Base-by-base conservation (phyloP, 2,329 filamentous ascomycete species). In the Aureobasidium sp. region DNA sequence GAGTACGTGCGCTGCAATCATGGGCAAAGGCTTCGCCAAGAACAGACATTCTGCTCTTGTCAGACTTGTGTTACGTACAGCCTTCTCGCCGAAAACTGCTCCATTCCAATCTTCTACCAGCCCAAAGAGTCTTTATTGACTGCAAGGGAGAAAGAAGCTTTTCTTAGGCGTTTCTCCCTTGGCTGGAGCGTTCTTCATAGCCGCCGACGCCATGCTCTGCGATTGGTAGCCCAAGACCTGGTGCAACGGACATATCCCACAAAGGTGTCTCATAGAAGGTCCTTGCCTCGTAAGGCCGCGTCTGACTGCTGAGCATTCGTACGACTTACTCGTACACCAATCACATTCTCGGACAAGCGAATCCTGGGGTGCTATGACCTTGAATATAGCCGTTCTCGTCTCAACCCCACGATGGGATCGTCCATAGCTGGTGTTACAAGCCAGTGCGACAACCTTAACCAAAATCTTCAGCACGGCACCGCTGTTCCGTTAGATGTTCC, bases 381-480 rank as follows among this genome's bases (percentile, higher is more conserved):
- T 58, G 41, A 2, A 11, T 58, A 55, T 55, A 44, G 29, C 51
- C 51, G 51, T 47, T 47, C 42, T 45, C 53, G 27, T 57, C 29
- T 45, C 13, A 25, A 58, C 54, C 54, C 54, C 54, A 47, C 42
- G 37, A 36, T 48, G 34, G 13, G 36, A 29, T 59, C 44, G 36
- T 8, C 55, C 44, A 16, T 59, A 41, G 55, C 34, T 29, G 36
- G 27, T 59, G 55, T 49, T 49, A 48, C 44, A 45, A 21, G 44
- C 25, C 42, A 27, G 54, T 37, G 42, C 54, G 37, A 58, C 36
- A 58, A 58, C 54, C 54, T 58, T 58, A 58, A 58, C 54, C 54
- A 58, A 58, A 57, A 36, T 29, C 42, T 30, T 47, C 41, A 44
- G 32, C 41, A 21, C 30, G 54, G 41, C 42, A 47, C 3, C 7